Base-by-base conservation (phyloP, 1,284 basidiomycete species). In the Ceratobasidium sp. region DNA sequence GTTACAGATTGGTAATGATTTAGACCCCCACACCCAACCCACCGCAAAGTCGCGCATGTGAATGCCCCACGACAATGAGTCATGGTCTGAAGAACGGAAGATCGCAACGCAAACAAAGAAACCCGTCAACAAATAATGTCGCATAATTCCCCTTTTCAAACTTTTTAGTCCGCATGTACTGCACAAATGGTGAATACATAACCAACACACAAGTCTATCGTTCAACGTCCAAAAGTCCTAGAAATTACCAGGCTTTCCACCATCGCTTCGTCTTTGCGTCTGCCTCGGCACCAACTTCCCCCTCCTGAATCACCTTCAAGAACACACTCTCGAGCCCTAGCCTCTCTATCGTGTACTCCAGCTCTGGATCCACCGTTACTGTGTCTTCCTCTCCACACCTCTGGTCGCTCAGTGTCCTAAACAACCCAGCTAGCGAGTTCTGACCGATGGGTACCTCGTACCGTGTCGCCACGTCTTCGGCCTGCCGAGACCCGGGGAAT, bases 401-500 rank as follows among this genome's bases (percentile, higher is more conserved):
- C 30, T 70, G 52, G 8, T 41, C 18, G 59, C 79, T 70, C 20
- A 78, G 54, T 20, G 66, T 71, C 23, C 64, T 74, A 62, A 80
- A 80, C 27, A 80, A 59, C 16, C 50, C 77, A 12, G 79, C 78
- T 10, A 80, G 71, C 27, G 73, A 54, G 30, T 78, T 77, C 38
- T 77, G 60, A 16, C 76, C 77, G 23, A 93, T 87, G 1, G 93
- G 92, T 16, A 94, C 91, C 81, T 94, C 92, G 81, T 93, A 94
- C 6, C 93, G 89, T 0, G 92, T 93, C 0, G 91, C 92, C 14
- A 94, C 92, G 81, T 94, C 93, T 81, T 94, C 92, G 6, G 89
- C 90, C 85, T 89, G 88, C n/a, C 88, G 88, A 55, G 89, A 88
- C 14, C 88, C 90, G 14, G 90, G 90, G 71, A 94, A 90, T 3